A percentile compares a stretch with the other conserved stretches of the same genome.
Evolutionary conservation across 2,329 filamentous ascomycete genomes (phyloP).

Genomic region (Coccinonectria pachysandricola): DNA sequence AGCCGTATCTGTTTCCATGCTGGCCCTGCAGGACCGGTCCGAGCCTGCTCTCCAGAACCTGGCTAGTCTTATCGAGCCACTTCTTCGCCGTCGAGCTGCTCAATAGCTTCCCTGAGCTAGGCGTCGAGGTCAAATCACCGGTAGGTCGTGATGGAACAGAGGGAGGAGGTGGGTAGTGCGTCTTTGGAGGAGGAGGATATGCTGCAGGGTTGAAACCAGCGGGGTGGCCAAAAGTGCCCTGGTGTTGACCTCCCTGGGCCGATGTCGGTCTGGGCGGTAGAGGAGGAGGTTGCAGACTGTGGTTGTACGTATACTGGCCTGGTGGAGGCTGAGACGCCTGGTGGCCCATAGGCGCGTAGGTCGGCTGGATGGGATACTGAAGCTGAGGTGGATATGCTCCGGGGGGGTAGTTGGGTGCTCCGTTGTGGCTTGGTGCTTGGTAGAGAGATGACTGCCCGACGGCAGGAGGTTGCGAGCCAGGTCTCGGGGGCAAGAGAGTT

Average conservation of each 20-base stretch:
- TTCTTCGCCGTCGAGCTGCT: constrained; percentile 24
- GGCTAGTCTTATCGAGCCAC: constrained; percentile 26
- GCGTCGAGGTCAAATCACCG: constrained; percentile 12
- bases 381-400: constrained; percentile 10
- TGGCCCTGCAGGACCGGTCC: constrained; percentile 20
- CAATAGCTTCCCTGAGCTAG: constrained; percentile 18
- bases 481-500: constrained; percentile 2
- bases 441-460: constrained; percentile 8
- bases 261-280: constrained; percentile 20
- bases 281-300: constrained; percentile 15
- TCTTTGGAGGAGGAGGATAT: constrained; percentile 24
- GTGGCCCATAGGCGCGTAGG: constrained; percentile 11
- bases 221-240: constrained; percentile 12
- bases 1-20: constrained; percentile 5
- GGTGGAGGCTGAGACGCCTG: neutral
- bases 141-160: too few species aligned
- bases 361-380: constrained; percentile 13
- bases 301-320: constrained; percentile 3
- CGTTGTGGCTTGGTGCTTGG: too few species aligned
- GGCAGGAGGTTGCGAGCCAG: constrained; percentile 7
- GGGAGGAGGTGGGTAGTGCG: constrained; percentile 18
- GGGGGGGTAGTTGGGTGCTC: constrained; percentile 3
- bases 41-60: constrained; percentile 24
- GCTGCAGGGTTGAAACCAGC: constrained; percentile 13
- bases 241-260: constrained; percentile 8